These are phyloP conservation scores for Arabidopsis suecica DNA, from an alignment of 345 rosid genomes.

Conservation along the genomic window DNA sequence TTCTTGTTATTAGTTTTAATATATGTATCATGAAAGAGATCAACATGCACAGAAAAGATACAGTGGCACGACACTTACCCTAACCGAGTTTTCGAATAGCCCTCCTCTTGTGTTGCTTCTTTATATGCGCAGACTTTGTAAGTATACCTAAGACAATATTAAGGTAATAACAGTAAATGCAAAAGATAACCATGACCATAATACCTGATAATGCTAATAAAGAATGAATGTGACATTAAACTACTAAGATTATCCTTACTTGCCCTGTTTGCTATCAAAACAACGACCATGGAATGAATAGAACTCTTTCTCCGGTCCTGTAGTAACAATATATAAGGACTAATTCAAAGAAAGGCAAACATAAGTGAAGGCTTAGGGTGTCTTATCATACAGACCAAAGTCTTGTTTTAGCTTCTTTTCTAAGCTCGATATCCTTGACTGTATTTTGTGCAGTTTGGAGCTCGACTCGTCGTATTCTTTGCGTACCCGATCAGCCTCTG, in stretches of 20 bases:
- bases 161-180: background rate
- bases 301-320: conserved; percentile 95
- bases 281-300: conserved; percentile 78
- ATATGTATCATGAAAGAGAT: background rate
- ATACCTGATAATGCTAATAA: background rate
- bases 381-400: conserved; percentile 67
- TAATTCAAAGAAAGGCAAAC: conserved; percentile 38
- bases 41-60: conserved; percentile 6
- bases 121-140: conserved; percentile 93
- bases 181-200: background rate
- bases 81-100: conserved; percentile 63
- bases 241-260: conserved; percentile 52
- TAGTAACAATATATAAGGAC: conserved; percentile 31
- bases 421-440: conserved; percentile 84
- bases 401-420: conserved; percentile 80
- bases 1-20: background rate
- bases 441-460: conserved; percentile 74
- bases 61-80: conserved; percentile 61
- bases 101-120: conserved; percentile 88
- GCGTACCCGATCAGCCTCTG: conserved; percentile 81
- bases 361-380: conserved; percentile 17
- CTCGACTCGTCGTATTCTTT: conserved; percentile 85
- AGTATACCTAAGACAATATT: conserved; percentile 64
- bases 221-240: conserved; percentile 3
- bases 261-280: conserved; percentile 89